A percentile compares a stretch with the other conserved stretches of the same genome.
Evolutionary conservation across 441 rosid species (phyloP).

Genomic region (Mallotus repandus): DNA sequence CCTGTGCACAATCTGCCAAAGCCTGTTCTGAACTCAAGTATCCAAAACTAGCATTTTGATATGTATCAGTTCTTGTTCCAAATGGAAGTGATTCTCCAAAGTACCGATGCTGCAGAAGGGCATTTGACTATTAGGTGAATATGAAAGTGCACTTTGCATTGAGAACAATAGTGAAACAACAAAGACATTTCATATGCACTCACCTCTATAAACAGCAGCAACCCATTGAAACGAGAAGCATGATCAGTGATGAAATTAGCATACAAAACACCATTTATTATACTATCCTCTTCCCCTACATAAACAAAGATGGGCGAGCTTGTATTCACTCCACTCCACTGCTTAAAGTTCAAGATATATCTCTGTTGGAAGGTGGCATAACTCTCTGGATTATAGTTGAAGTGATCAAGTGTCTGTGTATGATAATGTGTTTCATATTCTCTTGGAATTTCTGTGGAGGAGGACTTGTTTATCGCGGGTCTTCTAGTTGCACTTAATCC

Average conservation of each 20-base stretch:
- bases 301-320: conserved; percentile 40
- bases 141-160: too few relatives aligned
- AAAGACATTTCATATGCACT: neutral
- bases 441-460: neutral
- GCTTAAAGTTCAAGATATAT: conserved; percentile 34
- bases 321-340: conserved; percentile 39
- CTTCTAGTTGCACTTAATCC: neutral
- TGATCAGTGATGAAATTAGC: conserved; percentile 28
- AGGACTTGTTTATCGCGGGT: neutral
- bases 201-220: conserved; percentile 39
- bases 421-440: conserved; percentile 24
- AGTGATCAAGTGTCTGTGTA: conserved; percentile 44
- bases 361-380: conserved; percentile 38
- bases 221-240: conserved; percentile 36
- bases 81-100: conserved; percentile 46
- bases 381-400: conserved; percentile 42
- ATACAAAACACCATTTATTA: neutral
- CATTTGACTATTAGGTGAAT: too few relatives aligned
- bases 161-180: too few relatives aligned
- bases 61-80: conserved; percentile 30
- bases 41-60: conserved; percentile 22
- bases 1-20: conserved; percentile 41
- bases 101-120: conserved; percentile 37
- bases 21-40: conserved; percentile 43
- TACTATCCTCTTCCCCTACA: conserved; percentile 26